phyloP scores from a whole-genome alignment of 2,329 filamentous ascomycete genomes.

The Ophiostoma sp. region DNA sequence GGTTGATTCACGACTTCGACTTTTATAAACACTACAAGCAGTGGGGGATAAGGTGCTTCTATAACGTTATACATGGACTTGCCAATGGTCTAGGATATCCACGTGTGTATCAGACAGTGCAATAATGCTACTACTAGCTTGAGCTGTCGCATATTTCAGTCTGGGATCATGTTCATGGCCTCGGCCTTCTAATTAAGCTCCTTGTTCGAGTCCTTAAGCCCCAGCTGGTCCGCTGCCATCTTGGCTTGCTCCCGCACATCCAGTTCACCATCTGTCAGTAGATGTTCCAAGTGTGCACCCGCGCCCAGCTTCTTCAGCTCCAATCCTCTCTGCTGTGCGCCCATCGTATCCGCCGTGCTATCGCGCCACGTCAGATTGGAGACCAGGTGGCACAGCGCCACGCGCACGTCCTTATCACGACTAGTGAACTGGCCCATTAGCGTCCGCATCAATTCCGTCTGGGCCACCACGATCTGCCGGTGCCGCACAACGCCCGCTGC shows the following conservation, averaged over 20 bases:
- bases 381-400: conserved; percentile 74
- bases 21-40: no score
- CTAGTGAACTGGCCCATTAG: conserved; percentile 69
- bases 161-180: not conserved
- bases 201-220: not conserved
- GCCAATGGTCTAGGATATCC: no score
- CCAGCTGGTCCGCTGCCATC: conserved; percentile 66
- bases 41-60: no score
- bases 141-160: no score
- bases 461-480: conserved; percentile 68
- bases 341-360: conserved; percentile 60
- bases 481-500: conserved; percentile 75
- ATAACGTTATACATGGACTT: no score
- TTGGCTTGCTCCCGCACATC: conserved; percentile 83
- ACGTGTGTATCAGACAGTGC: no score
- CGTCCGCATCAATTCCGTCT: conserved; percentile 68
- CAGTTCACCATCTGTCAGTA: conserved; percentile 65
- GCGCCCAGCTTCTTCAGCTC: conserved; percentile 70
- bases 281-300: conserved; percentile 44
- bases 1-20: not conserved
- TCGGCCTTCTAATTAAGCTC: not conserved
- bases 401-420: conserved; percentile 65
- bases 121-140: no score
- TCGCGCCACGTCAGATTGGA: conserved; percentile 83
- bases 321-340: conserved; percentile 59